Evolutionary conservation across 352 stramenopile genomes (phyloP).

Genomic region (Pythium apleroticum): DNA sequence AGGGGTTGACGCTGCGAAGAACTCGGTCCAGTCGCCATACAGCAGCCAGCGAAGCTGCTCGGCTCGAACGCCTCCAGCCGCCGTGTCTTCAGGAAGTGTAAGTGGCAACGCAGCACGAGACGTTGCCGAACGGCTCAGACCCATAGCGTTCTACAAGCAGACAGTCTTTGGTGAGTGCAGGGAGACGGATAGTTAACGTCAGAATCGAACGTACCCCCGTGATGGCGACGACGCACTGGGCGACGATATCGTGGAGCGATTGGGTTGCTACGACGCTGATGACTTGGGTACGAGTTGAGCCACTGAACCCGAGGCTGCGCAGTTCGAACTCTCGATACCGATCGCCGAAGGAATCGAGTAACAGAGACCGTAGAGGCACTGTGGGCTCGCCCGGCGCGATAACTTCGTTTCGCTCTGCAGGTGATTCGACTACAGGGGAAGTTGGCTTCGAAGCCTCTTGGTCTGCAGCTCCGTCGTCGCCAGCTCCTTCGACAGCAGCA

Average conservation of each 20-base stretch:
- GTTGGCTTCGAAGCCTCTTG: not conserved
- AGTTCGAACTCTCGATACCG: conserved; percentile 37
- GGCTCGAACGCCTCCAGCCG: conserved; percentile 24
- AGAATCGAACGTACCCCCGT: conserved; percentile 39
- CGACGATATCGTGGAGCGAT: conserved; percentile 43
- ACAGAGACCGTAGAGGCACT: conserved; percentile 32
- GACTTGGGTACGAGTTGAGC: conserved; percentile 34
- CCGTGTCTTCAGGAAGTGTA: conserved; percentile 42
- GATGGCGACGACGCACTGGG: conserved; percentile 62
- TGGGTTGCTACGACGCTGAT: conserved; percentile 50
- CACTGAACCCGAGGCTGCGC: not conserved
- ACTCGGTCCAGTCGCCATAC: conserved; percentile 50
- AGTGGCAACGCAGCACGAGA: conserved; percentile 39
- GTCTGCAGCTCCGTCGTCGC: not conserved
- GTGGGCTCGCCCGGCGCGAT: conserved; percentile 34
- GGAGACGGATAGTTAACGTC: too few relatives aligned
- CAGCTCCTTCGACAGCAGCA: not conserved
- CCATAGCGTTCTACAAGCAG: conserved; percentile 39
- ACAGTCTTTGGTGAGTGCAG: not conserved
- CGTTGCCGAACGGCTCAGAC: conserved; percentile 40
- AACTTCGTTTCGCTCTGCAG: conserved; percentile 36
- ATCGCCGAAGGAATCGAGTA: conserved; percentile 30
- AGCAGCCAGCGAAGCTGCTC: conserved; percentile 68
- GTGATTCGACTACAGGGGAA: not conserved
- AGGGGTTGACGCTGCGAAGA: conserved; percentile 22